Percentiles rank a stretch among this genome's conserved stretches.
phyloP scores from a whole-genome alignment of 1,284 basidiomycete species.

The Cryptococcus jaspeensis region DNA sequence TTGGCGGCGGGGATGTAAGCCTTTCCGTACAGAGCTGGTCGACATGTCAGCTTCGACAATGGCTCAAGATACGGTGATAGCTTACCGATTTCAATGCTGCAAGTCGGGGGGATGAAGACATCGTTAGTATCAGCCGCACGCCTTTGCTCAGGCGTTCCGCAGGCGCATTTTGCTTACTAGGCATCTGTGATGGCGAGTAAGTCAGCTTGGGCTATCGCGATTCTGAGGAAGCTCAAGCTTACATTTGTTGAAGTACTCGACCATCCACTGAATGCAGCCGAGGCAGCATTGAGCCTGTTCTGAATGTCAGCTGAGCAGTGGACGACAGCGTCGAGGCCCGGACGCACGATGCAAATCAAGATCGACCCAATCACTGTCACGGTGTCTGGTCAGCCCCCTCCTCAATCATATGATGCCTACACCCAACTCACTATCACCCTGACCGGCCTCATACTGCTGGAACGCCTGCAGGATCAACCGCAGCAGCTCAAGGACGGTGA shows the following conservation, averaged over 20 bases:
- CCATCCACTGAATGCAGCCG: slow-evolving; percentile 65
- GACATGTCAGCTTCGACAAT: neutral
- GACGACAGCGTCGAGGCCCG: neutral
- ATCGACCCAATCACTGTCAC: slow-evolving; percentile 1
- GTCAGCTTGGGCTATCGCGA: too few relatives aligned
- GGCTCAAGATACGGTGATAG: neutral
- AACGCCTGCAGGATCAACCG: slow-evolving; percentile 65
- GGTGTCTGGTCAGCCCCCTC: too few relatives aligned
- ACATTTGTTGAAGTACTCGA: slow-evolving; percentile 79
- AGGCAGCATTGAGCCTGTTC: slow-evolving; percentile 71
- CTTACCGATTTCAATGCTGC: slow-evolving; percentile 64
- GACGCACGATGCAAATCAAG: neutral
- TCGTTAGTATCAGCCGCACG: neutral
- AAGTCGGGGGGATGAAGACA: slow-evolving; percentile 45
- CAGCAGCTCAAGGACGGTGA: slow-evolving; percentile 77
- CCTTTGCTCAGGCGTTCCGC: neutral
- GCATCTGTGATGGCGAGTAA: slow-evolving; percentile 34
- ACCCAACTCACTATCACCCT: slow-evolving; percentile 67
- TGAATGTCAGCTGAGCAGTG: too few relatives aligned
- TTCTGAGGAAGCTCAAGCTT: neutral
- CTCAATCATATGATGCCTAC: neutral
- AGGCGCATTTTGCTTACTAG: slow-evolving; percentile 6
- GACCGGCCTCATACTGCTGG: slow-evolving; percentile 65
- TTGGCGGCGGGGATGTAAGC: slow-evolving; percentile 80
- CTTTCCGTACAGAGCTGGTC: slow-evolving; percentile 77